A percentile compares a stretch with the other conserved stretches of the same genome.
Evolutionary conservation across 2,329 filamentous ascomycete species (phyloP).

Genomic region (Aulographum hederae): DNA sequence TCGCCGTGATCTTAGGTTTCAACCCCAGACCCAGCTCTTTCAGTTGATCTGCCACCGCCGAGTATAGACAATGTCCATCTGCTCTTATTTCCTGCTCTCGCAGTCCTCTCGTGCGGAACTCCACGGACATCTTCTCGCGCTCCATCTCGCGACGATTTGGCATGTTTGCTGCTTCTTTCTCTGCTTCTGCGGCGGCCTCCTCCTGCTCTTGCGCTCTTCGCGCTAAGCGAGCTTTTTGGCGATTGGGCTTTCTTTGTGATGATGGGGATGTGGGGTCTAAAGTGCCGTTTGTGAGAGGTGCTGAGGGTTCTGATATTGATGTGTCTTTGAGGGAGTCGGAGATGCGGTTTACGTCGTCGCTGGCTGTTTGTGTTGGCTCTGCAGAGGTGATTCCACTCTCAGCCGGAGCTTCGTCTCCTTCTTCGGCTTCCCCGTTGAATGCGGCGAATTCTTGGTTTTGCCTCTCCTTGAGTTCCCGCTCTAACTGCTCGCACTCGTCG

Average conservation of each 20-base stretch:
- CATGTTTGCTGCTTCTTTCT: conserved; percentile 45
- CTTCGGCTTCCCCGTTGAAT: conserved; percentile 17
- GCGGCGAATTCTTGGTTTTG: conserved; percentile 33
- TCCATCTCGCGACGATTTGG: conserved; percentile 20
- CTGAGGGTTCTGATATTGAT: not conserved
- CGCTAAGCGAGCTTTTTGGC: conserved; percentile 80
- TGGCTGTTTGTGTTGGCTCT: not conserved
- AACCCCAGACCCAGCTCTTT: conserved; percentile 20
- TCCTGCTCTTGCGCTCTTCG: conserved; percentile 74
- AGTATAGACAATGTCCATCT: conserved; percentile 91
- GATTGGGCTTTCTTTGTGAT: conserved; percentile 56
- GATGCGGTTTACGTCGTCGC: not conserved
- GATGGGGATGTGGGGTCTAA: conserved; percentile 4
- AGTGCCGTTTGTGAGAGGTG: not conserved
- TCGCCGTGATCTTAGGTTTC: conserved; percentile 15
- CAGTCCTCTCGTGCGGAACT: conserved; percentile 45
- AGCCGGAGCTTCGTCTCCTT: conserved; percentile 4
- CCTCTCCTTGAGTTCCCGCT: conserved; percentile 34
- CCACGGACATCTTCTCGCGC: conserved; percentile 42
- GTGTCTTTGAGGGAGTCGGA: conserved; percentile 1
- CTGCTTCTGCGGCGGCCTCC: conserved; percentile 46
- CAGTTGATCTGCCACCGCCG: conserved; percentile 76
- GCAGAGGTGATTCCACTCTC: too few relatives aligned
- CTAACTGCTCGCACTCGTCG: conserved; percentile 42
- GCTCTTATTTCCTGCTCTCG: conserved; percentile 64